phyloP scores from a whole-genome alignment of 352 stramenopile genomes.

The Globisporangium recalcitrans region DNA sequence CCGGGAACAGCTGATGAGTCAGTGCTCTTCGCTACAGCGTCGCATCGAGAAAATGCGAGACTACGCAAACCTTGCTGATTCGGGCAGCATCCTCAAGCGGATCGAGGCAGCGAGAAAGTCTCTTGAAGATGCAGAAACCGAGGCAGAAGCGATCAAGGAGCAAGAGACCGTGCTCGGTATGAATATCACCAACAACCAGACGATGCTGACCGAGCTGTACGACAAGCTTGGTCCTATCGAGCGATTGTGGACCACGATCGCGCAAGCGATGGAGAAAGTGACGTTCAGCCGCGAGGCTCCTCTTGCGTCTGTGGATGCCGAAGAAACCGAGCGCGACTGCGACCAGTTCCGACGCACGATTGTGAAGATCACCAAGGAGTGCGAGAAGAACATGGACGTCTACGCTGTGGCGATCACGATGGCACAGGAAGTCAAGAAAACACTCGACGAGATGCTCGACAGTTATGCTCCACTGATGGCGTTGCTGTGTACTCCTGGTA shows the following conservation, averaged over 20 bases:
- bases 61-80: conserved; percentile 77
- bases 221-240: conserved; percentile 85
- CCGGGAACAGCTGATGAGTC: conserved; percentile 78
- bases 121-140: conserved; percentile 74
- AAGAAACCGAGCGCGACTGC: conserved; percentile 81
- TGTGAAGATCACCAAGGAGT: conserved; percentile 88
- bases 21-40: conserved; percentile 73
- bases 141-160: conserved; percentile 82
- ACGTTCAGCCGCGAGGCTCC: conserved; percentile 62
- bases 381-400: conserved; percentile 84
- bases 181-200: conserved; percentile 77
- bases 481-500: conserved; percentile 89
- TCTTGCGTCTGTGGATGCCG: conserved; percentile 69
- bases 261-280: conserved; percentile 73
- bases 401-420: conserved; percentile 76
- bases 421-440: conserved; percentile 78
- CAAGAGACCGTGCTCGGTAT: conserved; percentile 88
- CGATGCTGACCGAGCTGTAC: conserved; percentile 60
- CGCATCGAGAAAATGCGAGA: conserved; percentile 91
- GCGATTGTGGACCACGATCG: conserved; percentile 81
- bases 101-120: conserved; percentile 75
- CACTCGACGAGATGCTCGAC: conserved; percentile 81
- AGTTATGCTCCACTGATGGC: conserved; percentile 90
- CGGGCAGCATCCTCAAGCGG: conserved; percentile 73
- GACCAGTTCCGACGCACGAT: conserved; percentile 88